phyloP scores from a whole-genome alignment of 2,329 filamentous ascomycete species.

The Neopestalotiopsis sp. region DNA sequence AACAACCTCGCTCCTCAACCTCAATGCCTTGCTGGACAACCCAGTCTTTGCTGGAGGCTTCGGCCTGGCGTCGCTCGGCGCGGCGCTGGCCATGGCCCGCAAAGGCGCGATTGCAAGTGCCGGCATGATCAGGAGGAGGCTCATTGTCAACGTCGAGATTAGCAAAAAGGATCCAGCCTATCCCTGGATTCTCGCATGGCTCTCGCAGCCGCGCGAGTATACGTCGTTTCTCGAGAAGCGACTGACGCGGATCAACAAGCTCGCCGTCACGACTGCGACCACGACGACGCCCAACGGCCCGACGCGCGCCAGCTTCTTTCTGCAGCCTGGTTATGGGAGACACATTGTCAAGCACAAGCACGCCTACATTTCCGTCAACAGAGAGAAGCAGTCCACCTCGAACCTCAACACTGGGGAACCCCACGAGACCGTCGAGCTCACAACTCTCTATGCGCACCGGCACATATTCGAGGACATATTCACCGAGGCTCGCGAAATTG shows the following conservation, averaged over 20 bases:
- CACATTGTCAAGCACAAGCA: conserved; percentile 87
- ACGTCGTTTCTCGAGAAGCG: conserved; percentile 64
- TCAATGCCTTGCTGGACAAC: conserved; percentile 68
- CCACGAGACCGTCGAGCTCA: conserved; percentile 92
- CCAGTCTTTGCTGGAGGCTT: conserved; percentile 76
- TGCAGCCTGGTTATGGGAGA: conserved; percentile 89
- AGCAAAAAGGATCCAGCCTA: conserved; percentile 93
- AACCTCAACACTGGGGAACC: conserved; percentile 85
- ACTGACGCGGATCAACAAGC: conserved; percentile 65
- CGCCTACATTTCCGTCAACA: conserved; percentile 85
- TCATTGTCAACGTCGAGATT: conserved; percentile 96
- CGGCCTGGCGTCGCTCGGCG: conserved; percentile 87
- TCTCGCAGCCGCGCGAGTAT: conserved; percentile 78
- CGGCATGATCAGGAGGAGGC: conserved; percentile 78
- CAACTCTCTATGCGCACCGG: conserved; percentile 87
- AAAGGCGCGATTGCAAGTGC: conserved; percentile 75
- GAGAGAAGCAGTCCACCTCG: conserved; percentile 84
- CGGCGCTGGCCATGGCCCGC: conserved; percentile 80
- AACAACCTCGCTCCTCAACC: conserved; percentile 42
- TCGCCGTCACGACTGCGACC: conserved; percentile 60
- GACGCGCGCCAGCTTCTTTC: conserved; percentile 79
- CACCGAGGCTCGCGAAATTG: conserved; percentile 81
- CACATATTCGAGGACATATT: conserved; percentile 92
- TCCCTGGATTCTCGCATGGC: conserved; percentile 92
- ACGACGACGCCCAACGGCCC: conserved; percentile 69